Evolutionary conservation across 2,329 filamentous ascomycete species (phyloP).

Genomic region (Neofusicoccum ribis): DNA sequence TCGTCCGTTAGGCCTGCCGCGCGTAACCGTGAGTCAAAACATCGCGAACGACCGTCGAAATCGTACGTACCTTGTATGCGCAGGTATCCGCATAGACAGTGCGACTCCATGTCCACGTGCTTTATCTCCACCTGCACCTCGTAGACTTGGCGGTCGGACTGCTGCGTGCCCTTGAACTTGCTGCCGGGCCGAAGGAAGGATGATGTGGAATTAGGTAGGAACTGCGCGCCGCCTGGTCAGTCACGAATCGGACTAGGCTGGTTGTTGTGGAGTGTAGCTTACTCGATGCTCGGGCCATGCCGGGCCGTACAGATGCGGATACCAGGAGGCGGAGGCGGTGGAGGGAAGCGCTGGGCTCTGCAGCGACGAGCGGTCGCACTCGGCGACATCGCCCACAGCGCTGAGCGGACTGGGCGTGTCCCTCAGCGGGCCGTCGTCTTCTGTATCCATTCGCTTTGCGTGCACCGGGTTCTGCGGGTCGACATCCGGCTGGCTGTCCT

Average conservation of each 20-base stretch:
- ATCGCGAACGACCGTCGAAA: neutral
- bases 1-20: constrained; percentile 81
- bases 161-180: constrained; percentile 85
- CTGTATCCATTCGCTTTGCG: constrained; percentile 32
- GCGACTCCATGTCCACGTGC: constrained; percentile 91
- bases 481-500: constrained; percentile 24
- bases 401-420: constrained; percentile 42
- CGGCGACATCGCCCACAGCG: constrained; percentile 33
- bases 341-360: constrained; percentile 36
- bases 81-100: constrained; percentile 91
- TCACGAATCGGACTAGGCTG: neutral
- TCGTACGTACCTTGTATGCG: constrained; percentile 79
- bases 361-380: constrained; percentile 35
- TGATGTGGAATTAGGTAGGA: constrained; percentile 76
- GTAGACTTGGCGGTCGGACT: constrained; percentile 89
- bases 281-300: constrained; percentile 38
- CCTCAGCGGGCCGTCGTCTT: constrained; percentile 35
- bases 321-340: constrained; percentile 18
- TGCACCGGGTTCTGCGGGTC: constrained; percentile 27
- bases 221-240: constrained; percentile 47
- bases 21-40: constrained; percentile 23
- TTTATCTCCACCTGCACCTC: constrained; percentile 97
- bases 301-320: constrained; percentile 29
- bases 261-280: constrained; percentile 18
- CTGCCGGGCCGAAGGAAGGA: constrained; percentile 85